These are phyloP conservation scores for Fusarium sp. DNA, from an alignment of 2,329 filamentous ascomycete genomes.

Conservation along the genomic window DNA sequence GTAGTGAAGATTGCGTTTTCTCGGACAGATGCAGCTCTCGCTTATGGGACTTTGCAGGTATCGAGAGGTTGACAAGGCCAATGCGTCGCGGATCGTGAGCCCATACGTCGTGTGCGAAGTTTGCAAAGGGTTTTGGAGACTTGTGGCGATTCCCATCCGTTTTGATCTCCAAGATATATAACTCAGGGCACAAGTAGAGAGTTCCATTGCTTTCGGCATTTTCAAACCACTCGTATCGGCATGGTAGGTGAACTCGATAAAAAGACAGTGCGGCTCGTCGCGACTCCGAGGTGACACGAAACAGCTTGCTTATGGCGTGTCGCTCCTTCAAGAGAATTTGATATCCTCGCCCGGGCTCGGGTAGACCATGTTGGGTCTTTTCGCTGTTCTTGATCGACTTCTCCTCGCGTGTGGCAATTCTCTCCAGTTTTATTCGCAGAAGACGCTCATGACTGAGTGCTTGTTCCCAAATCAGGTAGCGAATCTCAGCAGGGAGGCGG, in stretches of 20 bases:
- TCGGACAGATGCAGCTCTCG: not conserved
- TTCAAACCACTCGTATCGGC: not conserved
- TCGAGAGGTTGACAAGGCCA: not conserved
- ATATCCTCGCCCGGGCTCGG: not conserved
- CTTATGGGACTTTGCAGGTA: not conserved
- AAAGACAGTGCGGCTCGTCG: not conserved
- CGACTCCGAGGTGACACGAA: not conserved
- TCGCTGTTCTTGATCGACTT: not conserved
- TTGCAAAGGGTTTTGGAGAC: not conserved
- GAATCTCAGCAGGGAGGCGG: not conserved
- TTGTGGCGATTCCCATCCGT: fast-evolving
- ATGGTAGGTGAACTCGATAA: not conserved
- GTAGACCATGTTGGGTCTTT: fast-evolving
- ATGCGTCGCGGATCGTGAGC: not conserved
- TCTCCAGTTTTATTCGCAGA: not conserved
- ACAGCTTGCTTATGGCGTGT: not conserved
- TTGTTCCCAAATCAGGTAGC: not conserved
- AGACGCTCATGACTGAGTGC: not conserved
- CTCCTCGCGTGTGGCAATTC: not conserved
- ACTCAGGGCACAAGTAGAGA: not conserved
- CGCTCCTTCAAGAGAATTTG: not conserved
- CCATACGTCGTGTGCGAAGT: not conserved
- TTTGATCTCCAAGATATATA: not conserved
- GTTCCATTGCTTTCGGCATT: not conserved
- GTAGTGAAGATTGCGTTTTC: not conserved